Evolutionary conservation across 805 yeast species (phyloP), one percentile per base, ranked within the genome.

Genomic region (Metschnikowia kunwiensis): DNA sequence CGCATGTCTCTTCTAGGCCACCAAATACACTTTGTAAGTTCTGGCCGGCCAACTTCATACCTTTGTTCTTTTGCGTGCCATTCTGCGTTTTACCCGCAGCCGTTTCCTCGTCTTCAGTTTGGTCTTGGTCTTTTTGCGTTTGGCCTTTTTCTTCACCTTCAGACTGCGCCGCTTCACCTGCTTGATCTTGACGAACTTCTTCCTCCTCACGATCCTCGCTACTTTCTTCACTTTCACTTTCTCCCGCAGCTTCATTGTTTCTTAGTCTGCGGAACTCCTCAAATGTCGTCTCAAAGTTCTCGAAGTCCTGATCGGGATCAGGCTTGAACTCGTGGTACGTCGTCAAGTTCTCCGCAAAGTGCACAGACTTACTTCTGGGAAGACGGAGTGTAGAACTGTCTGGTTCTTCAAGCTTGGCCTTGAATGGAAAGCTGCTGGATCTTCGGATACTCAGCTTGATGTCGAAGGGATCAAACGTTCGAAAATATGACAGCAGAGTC

Each of bases 291-390:
- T 37, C 40, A 7, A 37, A 27, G 13, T 37, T 30, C 7, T 26
- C 31, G 20, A 30, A 14, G 24, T 25, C 29, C 21, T 7, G 27
- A 9, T 22, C 20, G 10, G 22, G 10, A 27, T 18, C 23, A 1
- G 37, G 33, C 27, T 32, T 32, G 23, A 37, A 37, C 30, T 38
- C 45, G 30, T 38, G 46, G 24, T 38, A 36, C 14, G 40, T 43
- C 24, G 38, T 30, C 25, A 43, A 30, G 16, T 40, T 31, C 10
- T 46, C 48, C 10, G 46, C 50, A 22, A 46, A 46, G 28, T 46
- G 50, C 10, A 46, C 50, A 11, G 50, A 46, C 32, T 45, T 43
- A 33, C 50, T 46, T 24, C 42, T 32, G 8, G 48, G 44, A 10
- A 45, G 5, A 5, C 18, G 19, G 19, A 27, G 29, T 5, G 36